Base-by-base conservation (phyloP, 805 yeast species). In the Candida montana region DNA sequence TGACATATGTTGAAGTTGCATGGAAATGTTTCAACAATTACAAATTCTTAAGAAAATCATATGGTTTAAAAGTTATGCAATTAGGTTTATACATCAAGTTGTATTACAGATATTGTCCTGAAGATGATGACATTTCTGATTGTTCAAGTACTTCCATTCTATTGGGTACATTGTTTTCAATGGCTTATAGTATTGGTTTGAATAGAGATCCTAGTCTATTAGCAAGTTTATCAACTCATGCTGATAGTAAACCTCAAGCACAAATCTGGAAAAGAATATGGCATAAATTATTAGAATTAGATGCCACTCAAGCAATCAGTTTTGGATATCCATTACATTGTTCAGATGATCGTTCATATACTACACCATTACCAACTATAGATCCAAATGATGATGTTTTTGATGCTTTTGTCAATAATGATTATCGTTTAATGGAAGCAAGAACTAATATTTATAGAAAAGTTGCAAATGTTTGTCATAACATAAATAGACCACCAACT, bases 41-140 rank as follows among this genome's bases (percentile, higher is more conserved):
- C 55, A 71, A 72, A 31, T 47, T 74, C 31, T 49, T 72, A 34
- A 57, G 75, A 40, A 62, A 69, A 41, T 63, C 75, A 20, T 72
- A 75, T 32, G 28, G 48, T 24, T 48, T 79, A 34, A 63, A 70
- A 3, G 66, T 79, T 8, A 58, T 80, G 44, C 85, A 79, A 55
- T 69, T 79, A 44, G 69, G 75, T 13, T 46, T 77, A 28, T 62
- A 70, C 44, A 59, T 72, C 52, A 68, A 74, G 47, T 59, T 72
- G 19, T 79, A 78, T 57, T 74, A 62, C 47, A 65, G 59, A 27
- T 63, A 57, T 39, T 71, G 78, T 1, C 80, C 79, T 0, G 81
- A 76, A 49, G 77, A 74, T 52, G 82, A 81, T 31, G 81, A 76
- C 51, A 69, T 73, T 2, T 63, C 66, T 4, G 79, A 72, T 43